Conservation (phyloP, 345 rosid species). For the Eucalyptus rudis region DNA sequence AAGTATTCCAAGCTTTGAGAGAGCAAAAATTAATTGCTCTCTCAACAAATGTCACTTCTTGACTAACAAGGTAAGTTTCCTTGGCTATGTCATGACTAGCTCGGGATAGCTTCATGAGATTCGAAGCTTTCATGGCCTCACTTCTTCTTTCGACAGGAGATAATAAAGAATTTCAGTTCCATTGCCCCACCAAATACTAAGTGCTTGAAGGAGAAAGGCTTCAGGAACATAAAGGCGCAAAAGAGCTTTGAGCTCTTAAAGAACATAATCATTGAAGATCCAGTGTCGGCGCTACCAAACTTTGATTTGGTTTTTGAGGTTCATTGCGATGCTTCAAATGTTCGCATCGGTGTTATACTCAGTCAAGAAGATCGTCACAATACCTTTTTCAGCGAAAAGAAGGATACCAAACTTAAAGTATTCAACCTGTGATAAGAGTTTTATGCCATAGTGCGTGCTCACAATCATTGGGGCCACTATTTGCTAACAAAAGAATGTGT, state of each 20-base stretch:
- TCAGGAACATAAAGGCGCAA: neutral
- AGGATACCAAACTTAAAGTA: no score
- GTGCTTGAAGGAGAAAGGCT: neutral
- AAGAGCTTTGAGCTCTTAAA: neutral
- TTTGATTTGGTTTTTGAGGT: neutral
- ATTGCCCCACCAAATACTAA: neutral
- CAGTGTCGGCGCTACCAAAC: rapidly evolving
- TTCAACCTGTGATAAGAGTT: no score
- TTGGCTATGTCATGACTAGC: no score
- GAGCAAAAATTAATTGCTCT: no score
- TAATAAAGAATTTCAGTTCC: neutral
- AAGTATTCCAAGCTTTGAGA: no score
- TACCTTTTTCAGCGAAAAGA: no score
- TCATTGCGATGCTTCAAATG: neutral
- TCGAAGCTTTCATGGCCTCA: neutral
- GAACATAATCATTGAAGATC: neutral
- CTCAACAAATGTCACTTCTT: no score
- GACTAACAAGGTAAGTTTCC: no score
- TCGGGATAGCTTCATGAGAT: neutral
- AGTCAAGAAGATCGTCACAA: rapidly evolving
- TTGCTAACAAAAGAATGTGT: no score
- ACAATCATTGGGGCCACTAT: no score
- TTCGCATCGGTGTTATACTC: no score
- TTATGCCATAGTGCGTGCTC: no score
- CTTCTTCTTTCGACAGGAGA: neutral